Base-by-base conservation (phyloP, 2,329 filamentous ascomycete genomes). In the Fusarium citri region DNA sequence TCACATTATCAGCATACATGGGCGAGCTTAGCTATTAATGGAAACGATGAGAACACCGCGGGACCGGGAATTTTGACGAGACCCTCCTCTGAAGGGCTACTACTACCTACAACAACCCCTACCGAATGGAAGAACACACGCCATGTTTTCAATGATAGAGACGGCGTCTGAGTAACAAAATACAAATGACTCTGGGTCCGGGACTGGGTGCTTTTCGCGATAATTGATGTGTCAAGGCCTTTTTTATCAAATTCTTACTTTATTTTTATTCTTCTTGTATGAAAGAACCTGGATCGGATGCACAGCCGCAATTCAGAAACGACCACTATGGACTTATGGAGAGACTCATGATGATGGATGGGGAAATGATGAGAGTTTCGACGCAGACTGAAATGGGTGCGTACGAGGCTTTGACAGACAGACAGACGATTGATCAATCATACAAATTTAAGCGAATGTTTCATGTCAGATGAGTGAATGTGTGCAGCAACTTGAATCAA, bases 251-350 rank as follows among this genome's bases (percentile, higher is more conserved):
- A 34, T 64, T 56, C 25, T 56, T 45, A 42, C 30, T 30, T 56
- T 51, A 46, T 37, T 64, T 61, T 64, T 55, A 42, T 62, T 48
- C 46, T 69, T 68, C 56, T 68, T 71, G 67, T 70, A 71, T 71
- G 67, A 71, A 60, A 60, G 58, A 63, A 55, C 54, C 67, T 64
- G 67, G 58, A 71, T 59, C 64, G 54, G 55, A 70, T 63, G 46
- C 47, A 55, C 34, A 53, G 25, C 37, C 66, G 67, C 50, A 56
- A 68, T 63, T 43, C 49, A 67, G 55, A 43, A 57, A 50, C 56
- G 43, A 57, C 46, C 48, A 43, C 58, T 56, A 65, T 25, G 42
- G 40, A 56, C 54, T 55, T 40, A 53, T 30, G 64, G 57, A 49
- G 55, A 57, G 46, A 58, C 41, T 43, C 45, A 59, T 37, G 40